Percentiles rank a stretch among this genome's conserved stretches.
These are phyloP conservation scores for Fusarium coffeatum DNA, from an alignment of 2,329 filamentous ascomycete species.

Conservation along the genomic window DNA sequence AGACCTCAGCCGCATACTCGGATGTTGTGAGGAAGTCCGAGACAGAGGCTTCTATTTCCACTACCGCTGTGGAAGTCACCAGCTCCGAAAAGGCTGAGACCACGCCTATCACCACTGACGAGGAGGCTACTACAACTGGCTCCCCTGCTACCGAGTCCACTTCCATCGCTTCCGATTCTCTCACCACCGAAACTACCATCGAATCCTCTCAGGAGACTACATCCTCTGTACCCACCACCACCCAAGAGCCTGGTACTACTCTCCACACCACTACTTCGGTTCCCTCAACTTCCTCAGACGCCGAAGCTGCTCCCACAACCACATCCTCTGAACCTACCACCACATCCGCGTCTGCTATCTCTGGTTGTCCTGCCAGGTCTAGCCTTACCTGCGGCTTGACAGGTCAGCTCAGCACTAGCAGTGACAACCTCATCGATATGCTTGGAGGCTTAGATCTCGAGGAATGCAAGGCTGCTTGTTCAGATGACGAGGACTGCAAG, in stretches of 20 bases:
- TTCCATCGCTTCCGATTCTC: not conserved
- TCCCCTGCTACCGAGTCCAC: not conserved
- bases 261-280: conserved; percentile 10
- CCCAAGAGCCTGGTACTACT: not conserved
- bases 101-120: not conserved
- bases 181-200: not conserved
- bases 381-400: conserved; percentile 21
- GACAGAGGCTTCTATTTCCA: not conserved
- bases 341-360: conserved; percentile 9
- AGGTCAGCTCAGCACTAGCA: not conserved
- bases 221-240: not conserved
- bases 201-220: conserved; percentile 1
- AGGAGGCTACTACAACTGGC: conserved; percentile 1
- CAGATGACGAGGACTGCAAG: conserved; percentile 6
- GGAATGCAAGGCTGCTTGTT: conserved; percentile 18
- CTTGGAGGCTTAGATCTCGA: not conserved
- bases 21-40: conserved; percentile 1
- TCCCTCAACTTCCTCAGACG: not conserved
- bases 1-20: conserved; percentile 14
- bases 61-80: conserved; percentile 6
- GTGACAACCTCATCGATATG: not conserved
- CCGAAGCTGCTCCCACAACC: not conserved
- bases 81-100: conserved; percentile 12
- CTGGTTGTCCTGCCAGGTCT: conserved; percentile 10
- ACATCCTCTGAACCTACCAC: conserved; percentile 9